Base-by-base conservation (phyloP, 257 asterid species). In the Apocynum venetum region DNA sequence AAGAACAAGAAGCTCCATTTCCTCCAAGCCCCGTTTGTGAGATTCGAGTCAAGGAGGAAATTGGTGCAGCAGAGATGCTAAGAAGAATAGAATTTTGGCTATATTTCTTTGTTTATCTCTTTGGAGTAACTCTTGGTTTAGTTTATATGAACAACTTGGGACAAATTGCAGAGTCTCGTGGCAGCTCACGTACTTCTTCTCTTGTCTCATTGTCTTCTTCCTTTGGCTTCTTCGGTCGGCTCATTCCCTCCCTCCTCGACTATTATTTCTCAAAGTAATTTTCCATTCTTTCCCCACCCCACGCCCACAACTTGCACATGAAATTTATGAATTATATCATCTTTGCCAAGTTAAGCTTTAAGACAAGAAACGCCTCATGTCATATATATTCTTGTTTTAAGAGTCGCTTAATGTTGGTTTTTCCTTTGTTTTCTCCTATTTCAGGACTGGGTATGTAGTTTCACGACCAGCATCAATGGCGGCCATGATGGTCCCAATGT, bases 131-230 rank as follows among this genome's bases (percentile, higher is more conserved):
- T 0, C 77, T 92, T 17, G 97, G 97, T 12, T 73, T 92, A 79
- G 97, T 91, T 1, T 92, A 84, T 35, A 40, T 92, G 83, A 92
- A 92, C 72, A 92, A 92, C 52, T 76, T 92, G 57, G 97, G 96
- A 11, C 96, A 89, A 60, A 89, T 93, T 40, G 93, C 87, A 1
- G 98, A 93, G 55, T 89, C 94, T 1, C 87, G 97, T 1, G 92
- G 96, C 1, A 82, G 87, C 65, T 82, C 78, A 4, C 78, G 72
- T 61, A 88, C 89, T 49, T 85, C 92, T 8, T 77, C 89, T 0
- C 74, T 93, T 75, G 93, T 93, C 72, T 93, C 98, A 0, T 14
- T 89, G 79, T 84, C 93, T 44, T 87, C 98, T 2, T 89, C 97
- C 0, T 87, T 89, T 53, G 77, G 91, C n/a, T 93, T 91, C 83